phyloP scores from a whole-genome alignment of 352 stramenopile species.

The Aphanomyces euteiches region DNA sequence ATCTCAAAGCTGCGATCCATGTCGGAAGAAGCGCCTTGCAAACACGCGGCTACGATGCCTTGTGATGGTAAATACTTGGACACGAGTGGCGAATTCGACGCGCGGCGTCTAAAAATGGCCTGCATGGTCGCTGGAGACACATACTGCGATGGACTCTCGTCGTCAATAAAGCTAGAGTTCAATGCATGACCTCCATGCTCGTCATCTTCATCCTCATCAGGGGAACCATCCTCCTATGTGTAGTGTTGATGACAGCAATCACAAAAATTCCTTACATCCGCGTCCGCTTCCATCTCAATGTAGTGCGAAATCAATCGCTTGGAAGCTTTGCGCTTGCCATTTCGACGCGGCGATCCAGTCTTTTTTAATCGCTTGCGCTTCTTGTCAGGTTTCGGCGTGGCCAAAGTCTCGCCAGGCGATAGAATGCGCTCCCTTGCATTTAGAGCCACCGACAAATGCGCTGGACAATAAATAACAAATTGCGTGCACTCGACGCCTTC shows the following conservation, averaged over 20 bases:
- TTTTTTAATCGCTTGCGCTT: slow-evolving; percentile 8
- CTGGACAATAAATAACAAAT: slow-evolving; percentile 65
- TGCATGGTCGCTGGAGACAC: slow-evolving; percentile 15
- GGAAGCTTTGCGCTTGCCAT: not conserved
- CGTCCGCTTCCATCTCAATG: slow-evolving; percentile 6
- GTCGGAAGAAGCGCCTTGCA: not conserved
- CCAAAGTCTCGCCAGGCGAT: not conserved
- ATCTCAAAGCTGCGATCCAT: not conserved
- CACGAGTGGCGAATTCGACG: slow-evolving; percentile 2
- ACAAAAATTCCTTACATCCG: too few relatives aligned
- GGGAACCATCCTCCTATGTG: slow-evolving; percentile 21
- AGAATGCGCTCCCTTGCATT: not conserved
- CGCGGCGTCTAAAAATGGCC: slow-evolving; percentile 16
- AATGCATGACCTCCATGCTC: slow-evolving; percentile 37
- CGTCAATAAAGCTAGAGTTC: slow-evolving; percentile 20
- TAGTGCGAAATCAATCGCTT: slow-evolving; percentile 20
- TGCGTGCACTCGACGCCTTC: slow-evolving; percentile 44
- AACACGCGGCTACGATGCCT: slow-evolving; percentile 3
- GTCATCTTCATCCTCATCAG: slow-evolving; percentile 58
- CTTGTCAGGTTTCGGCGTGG: not conserved
- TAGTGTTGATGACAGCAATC: too few relatives aligned
- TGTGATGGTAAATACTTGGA: not conserved
- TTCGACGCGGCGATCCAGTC: not conserved
- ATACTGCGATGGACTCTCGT: not conserved
- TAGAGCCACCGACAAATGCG: slow-evolving; percentile 35